Conservation (phyloP, 495 filamentous ascomycete species). For the Neohortaea acidophila region DNA sequence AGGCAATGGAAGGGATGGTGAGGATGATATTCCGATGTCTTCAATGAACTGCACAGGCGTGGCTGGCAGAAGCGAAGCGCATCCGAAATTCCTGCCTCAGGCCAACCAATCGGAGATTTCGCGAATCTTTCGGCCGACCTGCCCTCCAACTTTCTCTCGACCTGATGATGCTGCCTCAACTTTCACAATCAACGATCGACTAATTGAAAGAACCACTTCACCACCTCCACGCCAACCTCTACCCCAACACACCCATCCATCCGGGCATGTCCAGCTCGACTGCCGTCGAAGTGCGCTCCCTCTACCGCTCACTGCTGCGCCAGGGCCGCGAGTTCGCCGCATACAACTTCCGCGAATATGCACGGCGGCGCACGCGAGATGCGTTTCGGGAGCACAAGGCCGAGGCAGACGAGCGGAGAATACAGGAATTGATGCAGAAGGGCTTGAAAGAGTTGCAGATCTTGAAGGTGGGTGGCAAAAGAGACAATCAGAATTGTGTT, state of each 20-base stretch:
- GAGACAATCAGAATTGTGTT: too few species aligned
- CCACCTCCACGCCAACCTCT: background rate
- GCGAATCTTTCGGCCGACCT: too few species aligned
- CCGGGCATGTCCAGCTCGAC: slow-evolving; percentile 1
- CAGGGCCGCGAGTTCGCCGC: slow-evolving; percentile 73
- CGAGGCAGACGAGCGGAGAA: slow-evolving; percentile 51
- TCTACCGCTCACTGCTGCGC: slow-evolving; percentile 89
- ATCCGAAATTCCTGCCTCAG: too few species aligned
- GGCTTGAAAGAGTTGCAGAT: slow-evolving; percentile 77
- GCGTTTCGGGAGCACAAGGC: slow-evolving; percentile 67
- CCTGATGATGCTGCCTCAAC: too few species aligned
- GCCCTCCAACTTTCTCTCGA: too few species aligned
- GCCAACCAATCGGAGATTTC: too few species aligned
- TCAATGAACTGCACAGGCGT: too few species aligned
- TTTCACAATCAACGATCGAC: too few species aligned
- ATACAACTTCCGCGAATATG: slow-evolving; percentile 97
- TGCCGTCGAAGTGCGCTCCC: slow-evolving; percentile 10
- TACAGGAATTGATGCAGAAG: slow-evolving; percentile 80
- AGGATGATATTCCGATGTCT: too few species aligned
- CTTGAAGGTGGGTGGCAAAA: slow-evolving; percentile 80
- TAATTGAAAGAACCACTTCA: too few species aligned
- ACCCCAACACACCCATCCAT: background rate
- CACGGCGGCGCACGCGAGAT: slow-evolving; percentile 72
- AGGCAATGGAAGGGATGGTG: too few species aligned
- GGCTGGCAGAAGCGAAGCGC: too few species aligned